A percentile compares a stretch with the other conserved stretches of the same genome.
These are phyloP conservation scores for Ophiostoma ips DNA, from an alignment of 2,329 filamentous ascomycete genomes.

Conservation along the genomic window DNA sequence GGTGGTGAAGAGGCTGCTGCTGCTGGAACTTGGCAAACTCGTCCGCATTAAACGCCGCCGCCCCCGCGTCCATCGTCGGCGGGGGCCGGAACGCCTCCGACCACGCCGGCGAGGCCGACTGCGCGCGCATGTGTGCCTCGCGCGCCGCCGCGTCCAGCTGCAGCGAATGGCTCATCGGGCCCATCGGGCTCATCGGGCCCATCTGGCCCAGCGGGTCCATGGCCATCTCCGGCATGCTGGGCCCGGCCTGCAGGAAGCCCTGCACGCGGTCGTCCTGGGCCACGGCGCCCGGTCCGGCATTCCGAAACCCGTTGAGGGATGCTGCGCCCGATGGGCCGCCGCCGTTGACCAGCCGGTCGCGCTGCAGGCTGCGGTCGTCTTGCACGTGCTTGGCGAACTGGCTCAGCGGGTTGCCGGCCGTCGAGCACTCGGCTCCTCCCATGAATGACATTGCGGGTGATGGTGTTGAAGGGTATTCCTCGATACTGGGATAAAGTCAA, in stretches of 20 bases:
- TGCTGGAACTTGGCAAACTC: constrained; percentile 85
- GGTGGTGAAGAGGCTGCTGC: constrained; percentile 36
- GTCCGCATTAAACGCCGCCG: constrained; percentile 52
- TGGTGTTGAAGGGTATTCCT: not conserved
- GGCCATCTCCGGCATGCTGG: constrained; percentile 39
- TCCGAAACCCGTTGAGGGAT: constrained; percentile 65
- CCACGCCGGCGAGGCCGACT: constrained; percentile 40
- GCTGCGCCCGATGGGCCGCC: not conserved
- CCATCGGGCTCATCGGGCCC: constrained; percentile 23
- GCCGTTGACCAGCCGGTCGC: constrained; percentile 66
- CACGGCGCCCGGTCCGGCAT: constrained; percentile 49
- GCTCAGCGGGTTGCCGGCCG: constrained; percentile 85
- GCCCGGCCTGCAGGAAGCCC: constrained; percentile 73
- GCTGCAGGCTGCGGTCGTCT: constrained; percentile 88
- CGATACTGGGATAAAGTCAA: too few relatives aligned
- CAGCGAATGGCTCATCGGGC: too few relatives aligned
- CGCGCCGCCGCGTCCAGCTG: constrained; percentile 33
- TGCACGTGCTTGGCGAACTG: constrained; percentile 97
- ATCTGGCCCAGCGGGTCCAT: constrained; percentile 29
- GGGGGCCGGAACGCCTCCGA: constrained; percentile 42
- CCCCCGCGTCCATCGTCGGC: constrained; percentile 54
- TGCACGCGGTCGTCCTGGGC: constrained; percentile 88
- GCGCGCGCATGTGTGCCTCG: constrained; percentile 36
- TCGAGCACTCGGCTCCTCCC: constrained; percentile 91
- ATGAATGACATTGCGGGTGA: constrained; percentile 62